Conservation (phyloP, 2,329 filamentous ascomycete genomes). For the Ceratocystis huliohia region DNA sequence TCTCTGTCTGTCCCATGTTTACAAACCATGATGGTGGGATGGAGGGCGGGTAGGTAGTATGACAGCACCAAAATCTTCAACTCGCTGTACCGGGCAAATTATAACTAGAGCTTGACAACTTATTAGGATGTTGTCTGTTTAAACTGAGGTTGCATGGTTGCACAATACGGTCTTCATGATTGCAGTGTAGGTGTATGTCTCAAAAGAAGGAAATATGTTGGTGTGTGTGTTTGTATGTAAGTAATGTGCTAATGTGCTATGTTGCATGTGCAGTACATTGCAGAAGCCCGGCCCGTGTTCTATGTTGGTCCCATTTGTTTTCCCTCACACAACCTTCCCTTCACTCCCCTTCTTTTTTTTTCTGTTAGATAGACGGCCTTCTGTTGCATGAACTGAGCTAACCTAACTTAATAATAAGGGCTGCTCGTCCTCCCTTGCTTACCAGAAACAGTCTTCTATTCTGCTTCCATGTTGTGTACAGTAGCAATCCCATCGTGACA, state of each 20-base stretch:
- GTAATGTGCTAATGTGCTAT: background rate
- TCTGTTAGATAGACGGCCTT: background rate
- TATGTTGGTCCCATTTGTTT: background rate
- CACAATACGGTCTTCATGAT: background rate
- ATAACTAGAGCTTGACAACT: background rate
- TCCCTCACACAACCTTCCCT: background rate
- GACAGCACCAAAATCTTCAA: background rate
- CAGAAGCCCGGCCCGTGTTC: background rate
- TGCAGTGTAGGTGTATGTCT: background rate
- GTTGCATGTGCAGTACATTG: constrained; percentile 2
- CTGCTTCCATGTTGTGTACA: background rate
- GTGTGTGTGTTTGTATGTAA: background rate
- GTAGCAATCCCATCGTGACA: background rate
- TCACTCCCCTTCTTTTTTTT: background rate
- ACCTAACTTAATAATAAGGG: background rate
- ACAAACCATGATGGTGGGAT: background rate
- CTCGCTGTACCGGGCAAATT: background rate
- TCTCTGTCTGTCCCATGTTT: background rate
- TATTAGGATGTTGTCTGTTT: background rate
- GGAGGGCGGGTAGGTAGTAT: background rate
- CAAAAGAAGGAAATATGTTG: background rate
- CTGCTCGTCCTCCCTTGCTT: background rate
- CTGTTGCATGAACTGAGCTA: background rate
- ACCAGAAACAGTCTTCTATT: background rate
- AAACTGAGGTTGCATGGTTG: background rate